These are phyloP conservation scores for Thalassiosira hispida DNA, from an alignment of 352 stramenopile genomes.

Conservation along the genomic window DNA sequence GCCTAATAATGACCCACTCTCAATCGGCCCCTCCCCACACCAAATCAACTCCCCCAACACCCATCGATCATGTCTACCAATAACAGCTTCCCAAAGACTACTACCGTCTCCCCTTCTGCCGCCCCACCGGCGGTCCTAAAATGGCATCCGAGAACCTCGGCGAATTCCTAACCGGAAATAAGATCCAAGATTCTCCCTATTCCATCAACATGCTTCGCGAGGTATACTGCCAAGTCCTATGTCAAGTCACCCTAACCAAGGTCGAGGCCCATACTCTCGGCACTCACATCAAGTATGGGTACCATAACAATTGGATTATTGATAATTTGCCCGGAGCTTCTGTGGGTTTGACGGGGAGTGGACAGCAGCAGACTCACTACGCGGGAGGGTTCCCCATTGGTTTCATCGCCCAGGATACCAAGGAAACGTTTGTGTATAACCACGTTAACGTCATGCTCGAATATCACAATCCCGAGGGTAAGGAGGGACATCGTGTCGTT, in stretches of 20 bases:
- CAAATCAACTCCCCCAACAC: too few species aligned
- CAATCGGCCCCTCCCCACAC: too few species aligned
- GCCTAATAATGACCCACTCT: too few species aligned
- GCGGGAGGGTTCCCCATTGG: conserved; percentile 83
- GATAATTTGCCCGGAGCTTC: conserved; percentile 96
- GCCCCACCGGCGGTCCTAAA: conserved; percentile 86
- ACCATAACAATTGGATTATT: conserved; percentile 98
- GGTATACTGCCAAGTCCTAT: conserved; percentile 75
- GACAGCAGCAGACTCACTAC: conserved; percentile 73
- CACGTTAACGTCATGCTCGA: conserved; percentile 98
- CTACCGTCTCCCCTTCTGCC: conserved; percentile 96
- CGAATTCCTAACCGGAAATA: conserved; percentile 99
- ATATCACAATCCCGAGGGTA: conserved; percentile 90
- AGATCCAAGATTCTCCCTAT: conserved; percentile 97
- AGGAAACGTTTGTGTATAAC: conserved; percentile 93
- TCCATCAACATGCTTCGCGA: conserved; percentile 81
- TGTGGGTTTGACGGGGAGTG: conserved; percentile 37
- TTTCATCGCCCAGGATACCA: conserved; percentile 66
- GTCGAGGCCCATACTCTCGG: conserved; percentile 60
- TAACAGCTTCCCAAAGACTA: conserved; percentile 97
- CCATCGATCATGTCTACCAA: too few species aligned
- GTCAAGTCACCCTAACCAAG: conserved; percentile 64
- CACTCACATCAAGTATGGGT: conserved; percentile 85
- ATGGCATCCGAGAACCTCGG: conserved; percentile 99
- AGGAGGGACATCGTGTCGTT: conserved; percentile 93